Conservation (phyloP, 108 stramenopile genomes). For the Tribonema minus region DNA sequence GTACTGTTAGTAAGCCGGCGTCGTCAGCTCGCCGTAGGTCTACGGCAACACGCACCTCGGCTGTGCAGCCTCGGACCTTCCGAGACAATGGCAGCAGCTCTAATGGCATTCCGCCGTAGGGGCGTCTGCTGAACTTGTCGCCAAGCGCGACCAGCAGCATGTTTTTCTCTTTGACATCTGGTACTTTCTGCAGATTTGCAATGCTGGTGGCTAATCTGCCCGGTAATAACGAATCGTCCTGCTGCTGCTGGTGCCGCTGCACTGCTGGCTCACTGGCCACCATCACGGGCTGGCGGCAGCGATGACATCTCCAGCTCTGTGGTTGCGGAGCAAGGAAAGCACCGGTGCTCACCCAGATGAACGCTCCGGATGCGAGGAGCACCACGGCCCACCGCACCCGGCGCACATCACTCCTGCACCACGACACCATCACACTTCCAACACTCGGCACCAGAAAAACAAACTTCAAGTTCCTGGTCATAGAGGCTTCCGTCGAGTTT, state of each 20-base stretch:
- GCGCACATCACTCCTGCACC: no score
- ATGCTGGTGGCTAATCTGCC: not conserved
- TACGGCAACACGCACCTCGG: conserved; percentile 33
- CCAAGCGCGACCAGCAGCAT: conserved; percentile 22
- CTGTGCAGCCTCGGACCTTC: conserved; percentile 21
- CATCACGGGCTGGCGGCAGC: no score
- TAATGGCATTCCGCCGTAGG: not conserved
- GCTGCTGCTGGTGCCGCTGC: not conserved
- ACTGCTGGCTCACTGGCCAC: not conserved
- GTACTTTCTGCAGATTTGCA: not conserved
- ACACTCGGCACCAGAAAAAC: no score
- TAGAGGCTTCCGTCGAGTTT: no score
- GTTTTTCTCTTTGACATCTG: conserved; percentile 8
- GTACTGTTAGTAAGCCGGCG: not conserved
- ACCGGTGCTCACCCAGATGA: no score
- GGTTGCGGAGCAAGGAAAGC: no score
- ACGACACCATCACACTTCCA: no score
- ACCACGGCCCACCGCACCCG: no score
- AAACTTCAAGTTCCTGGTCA: no score
- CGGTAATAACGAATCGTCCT: not conserved
- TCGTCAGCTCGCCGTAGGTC: not conserved
- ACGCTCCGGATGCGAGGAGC: no score
- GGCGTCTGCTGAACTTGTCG: conserved; percentile 8
- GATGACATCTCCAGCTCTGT: no score
- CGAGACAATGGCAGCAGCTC: not conserved